Base-by-base conservation (phyloP, 192 early-diverging fungal species). In the Powellomyces hirtus region DNA sequence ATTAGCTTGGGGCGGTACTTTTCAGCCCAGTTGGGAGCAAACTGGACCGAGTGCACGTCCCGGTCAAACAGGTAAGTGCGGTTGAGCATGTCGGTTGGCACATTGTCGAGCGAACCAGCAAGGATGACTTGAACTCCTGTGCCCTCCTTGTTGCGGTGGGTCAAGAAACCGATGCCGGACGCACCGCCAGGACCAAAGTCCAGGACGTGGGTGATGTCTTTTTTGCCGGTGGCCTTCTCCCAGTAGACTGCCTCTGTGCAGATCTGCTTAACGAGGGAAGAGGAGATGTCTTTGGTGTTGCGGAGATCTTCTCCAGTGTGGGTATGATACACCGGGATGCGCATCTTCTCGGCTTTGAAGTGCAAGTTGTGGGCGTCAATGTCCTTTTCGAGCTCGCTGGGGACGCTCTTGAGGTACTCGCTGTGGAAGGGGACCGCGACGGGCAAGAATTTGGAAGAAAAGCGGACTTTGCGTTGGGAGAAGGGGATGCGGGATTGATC, bases 171-270 rank as follows among this genome's bases (percentile, higher is more conserved):
- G 68, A 98, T 89, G 14, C 94, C 94, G 2, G 85, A 86, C 8
- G 89, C 66, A 11, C 92, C 91, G 34, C 92, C 92, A 0, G 94
- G 92, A 16, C 96, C 94, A 80, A 96, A 98, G 77, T 98, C 96
- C 26, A 98, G 82, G 20, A 96, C 85, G 76, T 98, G 96, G 10
- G 94, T 92, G 65, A 85, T 79, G 57, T 78, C 78, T 8, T 77
- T 73, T 33, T 72, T 74, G 24, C 75, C 79, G 33, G 79, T 79
- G 13, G 78, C 90, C 56, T 78, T 82, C 52, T 92, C 87, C 92
- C 92, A 94, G 72, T 91, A 71, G 8, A 92, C 87, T 42, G 89
- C 80, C 63, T 77, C 78, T 24, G 74, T 79, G 70, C 86, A 91
- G 62, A 92, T 91, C 59, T 90, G 86, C 36, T 84, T 71, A 1